A percentile compares a stretch with the other conserved stretches of the same genome.
Conservation (phyloP, 352 stramenopile species). For the Globisporangium nagaii region DNA sequence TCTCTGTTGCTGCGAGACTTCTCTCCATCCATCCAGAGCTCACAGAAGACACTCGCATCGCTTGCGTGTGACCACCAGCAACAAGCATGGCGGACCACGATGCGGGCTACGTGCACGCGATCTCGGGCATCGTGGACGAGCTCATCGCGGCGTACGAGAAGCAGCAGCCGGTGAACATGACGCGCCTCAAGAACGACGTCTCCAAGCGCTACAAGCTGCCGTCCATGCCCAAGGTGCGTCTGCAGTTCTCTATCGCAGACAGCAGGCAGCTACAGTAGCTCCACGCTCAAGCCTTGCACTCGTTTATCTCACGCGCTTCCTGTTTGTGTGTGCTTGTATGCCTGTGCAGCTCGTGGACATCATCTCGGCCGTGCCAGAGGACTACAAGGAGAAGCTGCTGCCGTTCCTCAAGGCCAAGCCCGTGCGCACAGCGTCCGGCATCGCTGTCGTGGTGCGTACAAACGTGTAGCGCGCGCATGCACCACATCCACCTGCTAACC, state of each 20-base stretch:
- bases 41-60: too few species aligned
- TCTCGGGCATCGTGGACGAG: constrained; percentile 89
- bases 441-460: constrained; percentile 87
- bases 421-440: constrained; percentile 92
- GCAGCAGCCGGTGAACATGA: constrained; percentile 91
- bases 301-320: background rate
- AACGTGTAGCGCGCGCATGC: too few species aligned
- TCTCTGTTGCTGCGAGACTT: too few species aligned
- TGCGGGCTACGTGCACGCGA: constrained; percentile 68
- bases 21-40: too few species aligned
- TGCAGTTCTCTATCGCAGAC: too few species aligned
- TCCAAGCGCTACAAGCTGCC: constrained; percentile 89
- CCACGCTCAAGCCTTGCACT: too few species aligned
- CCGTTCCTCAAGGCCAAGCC: constrained; percentile 94
- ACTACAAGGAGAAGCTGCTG: constrained; percentile 90
- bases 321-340: background rate
- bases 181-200: constrained; percentile 89
- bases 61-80: too few species aligned
- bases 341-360: constrained; percentile 92
- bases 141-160: constrained; percentile 89
- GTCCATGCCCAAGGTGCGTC: constrained; percentile 85
- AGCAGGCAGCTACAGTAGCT: too few species aligned
- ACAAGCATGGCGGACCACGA: constrained; percentile 16
- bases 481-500: too few species aligned
- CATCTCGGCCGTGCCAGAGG: constrained; percentile 90